Evolutionary conservation across 345 rosid species (phyloP).

Genomic region (Salix udensis): DNA sequence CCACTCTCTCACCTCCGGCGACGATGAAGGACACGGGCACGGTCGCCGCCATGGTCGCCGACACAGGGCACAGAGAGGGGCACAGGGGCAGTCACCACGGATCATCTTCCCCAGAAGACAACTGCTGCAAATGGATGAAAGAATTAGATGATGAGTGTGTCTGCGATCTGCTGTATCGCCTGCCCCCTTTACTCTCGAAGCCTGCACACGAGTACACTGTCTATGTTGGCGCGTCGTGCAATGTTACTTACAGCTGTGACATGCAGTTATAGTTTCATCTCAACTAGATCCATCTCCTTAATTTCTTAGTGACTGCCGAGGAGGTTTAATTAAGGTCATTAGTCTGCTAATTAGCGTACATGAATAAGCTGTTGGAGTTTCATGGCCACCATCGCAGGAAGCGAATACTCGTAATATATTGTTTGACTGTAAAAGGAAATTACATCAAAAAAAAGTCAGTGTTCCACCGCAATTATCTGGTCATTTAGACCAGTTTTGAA

Average conservation of each 20-base stretch:
- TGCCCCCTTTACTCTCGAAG: constrained; percentile 29
- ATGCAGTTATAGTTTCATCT: neutral
- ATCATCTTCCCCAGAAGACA: neutral
- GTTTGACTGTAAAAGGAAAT: too few relatives aligned
- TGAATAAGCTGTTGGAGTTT: too few relatives aligned
- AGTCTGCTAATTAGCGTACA: too few relatives aligned
- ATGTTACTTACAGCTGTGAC: constrained; percentile 21
- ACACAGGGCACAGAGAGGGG: constrained; percentile 8
- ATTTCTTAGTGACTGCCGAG: too few relatives aligned
- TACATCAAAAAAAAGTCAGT: too few relatives aligned
- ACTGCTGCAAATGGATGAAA: constrained; percentile 32
- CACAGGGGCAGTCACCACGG: neutral
- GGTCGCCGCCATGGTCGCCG: neutral
- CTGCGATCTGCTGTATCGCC: constrained; percentile 20
- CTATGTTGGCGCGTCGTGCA: constrained; percentile 18
- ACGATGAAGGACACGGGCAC: neutral
- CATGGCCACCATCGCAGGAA: too few relatives aligned
- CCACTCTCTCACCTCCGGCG: constrained; percentile 15
- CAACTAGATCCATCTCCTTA: too few relatives aligned
- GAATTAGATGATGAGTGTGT: constrained; percentile 29
- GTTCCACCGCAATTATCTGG: too few relatives aligned
- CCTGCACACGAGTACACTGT: constrained; percentile 20
- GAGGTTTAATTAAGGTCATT: too few relatives aligned
- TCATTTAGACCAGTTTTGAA: too few relatives aligned
- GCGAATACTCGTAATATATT: too few relatives aligned